Evolutionary conservation across 176 grass and related monocot species (phyloP), one percentile per base, ranked within the genome.

Genomic region (Coix lacrymajobi): DNA sequence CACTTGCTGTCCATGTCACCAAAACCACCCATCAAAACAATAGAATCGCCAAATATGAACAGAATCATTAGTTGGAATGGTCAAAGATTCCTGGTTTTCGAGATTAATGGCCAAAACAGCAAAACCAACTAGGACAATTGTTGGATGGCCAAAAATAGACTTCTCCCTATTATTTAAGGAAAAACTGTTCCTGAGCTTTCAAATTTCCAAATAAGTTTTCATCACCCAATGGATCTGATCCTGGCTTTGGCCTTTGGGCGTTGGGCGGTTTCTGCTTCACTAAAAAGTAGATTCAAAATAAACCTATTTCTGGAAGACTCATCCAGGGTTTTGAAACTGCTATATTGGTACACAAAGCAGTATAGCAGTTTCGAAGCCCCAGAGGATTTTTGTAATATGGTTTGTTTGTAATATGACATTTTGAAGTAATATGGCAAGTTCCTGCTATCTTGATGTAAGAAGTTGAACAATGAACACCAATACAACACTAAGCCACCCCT

Each of bases 381-480:
- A 14, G 60, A 62, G 11, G 11, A 62, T 62, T 62, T 26, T 29
- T 62, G 17, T 67, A 75, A 58, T 17, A 74, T 54, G 15, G 16
- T 60, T 31, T 30, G 46, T 71, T 77, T 45, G 57, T 54, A 64
- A 64, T 62, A 38, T 28, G 56, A n/a, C 48, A 77, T 57, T 34
- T 58, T 56, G 41, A 79, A 58, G 36, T 78, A 40, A n/a, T 78
- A 82, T 51, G 20, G 46, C 51, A 89, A 56, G n/a, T 46, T 36
- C 37, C 43, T 19, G 16, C 46, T 67, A 43, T 63, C 70, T 81
- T 76, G 40, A 40, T 8, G 26, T 85, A 81, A 77, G 43, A 30
- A 77, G 28, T 76, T 70, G 52, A 52, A 44, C 34, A 44, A 24
- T 62, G 33, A 52, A 56, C 43, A 57, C 16, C 19, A 70, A 36